Percentiles rank a stretch among this genome's conserved stretches.
Conservation (phyloP, 805 yeast species). For the Lipomyces orientalis region DNA sequence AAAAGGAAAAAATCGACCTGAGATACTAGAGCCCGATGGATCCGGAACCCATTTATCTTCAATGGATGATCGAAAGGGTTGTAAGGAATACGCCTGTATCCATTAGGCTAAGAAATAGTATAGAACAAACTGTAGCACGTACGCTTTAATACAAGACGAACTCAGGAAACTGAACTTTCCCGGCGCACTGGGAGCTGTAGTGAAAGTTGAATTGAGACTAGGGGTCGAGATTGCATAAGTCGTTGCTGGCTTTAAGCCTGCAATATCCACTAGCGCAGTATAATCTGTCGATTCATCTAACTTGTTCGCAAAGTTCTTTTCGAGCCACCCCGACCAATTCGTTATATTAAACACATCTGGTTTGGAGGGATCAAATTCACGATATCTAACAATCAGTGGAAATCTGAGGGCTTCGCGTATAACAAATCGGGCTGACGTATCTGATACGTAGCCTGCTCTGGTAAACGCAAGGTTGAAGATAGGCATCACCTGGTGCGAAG, state of each 20-base stretch:
- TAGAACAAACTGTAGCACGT: neutral
- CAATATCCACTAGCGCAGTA: conserved; percentile 20
- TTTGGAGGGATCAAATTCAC: conserved; percentile 7
- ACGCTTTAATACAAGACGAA: conserved; percentile 40
- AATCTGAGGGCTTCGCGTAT: conserved; percentile 28
- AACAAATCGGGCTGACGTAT: conserved; percentile 25
- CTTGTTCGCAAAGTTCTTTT: neutral
- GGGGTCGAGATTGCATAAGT: conserved; percentile 25
- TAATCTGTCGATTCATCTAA: conserved; percentile 28
- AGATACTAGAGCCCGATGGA: conserved; percentile 10
- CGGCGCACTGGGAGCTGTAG: conserved; percentile 25
- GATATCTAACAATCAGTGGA: conserved; percentile 18
- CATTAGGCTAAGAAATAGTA: neutral
- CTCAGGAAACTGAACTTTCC: conserved; percentile 36
- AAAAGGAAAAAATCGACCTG: conserved; percentile 36
- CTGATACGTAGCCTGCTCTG: conserved; percentile 36
- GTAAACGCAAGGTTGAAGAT: conserved; percentile 26
- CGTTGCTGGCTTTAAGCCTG: conserved; percentile 29
- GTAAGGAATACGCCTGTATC: conserved; percentile 35
- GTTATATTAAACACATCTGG: conserved; percentile 7
- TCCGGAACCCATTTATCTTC: conserved; percentile 31
- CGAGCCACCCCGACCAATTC: conserved; percentile 12
- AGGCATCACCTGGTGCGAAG: conserved; percentile 28
- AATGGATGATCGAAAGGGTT: conserved; percentile 36
- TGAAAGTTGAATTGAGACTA: conserved; percentile 31